Conservation (phyloP, 2,329 filamentous ascomycete genomes). For the Madurella mycetomatis region DNA sequence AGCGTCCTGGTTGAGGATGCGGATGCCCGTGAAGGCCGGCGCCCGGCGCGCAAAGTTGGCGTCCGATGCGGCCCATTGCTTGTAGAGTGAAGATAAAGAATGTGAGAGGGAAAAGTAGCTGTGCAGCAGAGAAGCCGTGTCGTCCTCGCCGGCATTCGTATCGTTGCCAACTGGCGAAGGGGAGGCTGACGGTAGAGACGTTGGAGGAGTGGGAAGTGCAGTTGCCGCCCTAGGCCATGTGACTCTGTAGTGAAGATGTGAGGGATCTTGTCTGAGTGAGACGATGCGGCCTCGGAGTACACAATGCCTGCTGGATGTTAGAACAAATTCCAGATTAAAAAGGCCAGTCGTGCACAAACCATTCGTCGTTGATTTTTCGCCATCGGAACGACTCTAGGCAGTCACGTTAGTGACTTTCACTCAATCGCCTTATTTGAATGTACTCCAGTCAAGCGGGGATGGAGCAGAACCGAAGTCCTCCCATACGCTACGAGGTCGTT, state of each 20-base stretch:
- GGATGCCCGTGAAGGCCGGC: slow-evolving; percentile 80
- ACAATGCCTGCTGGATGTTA: slow-evolving; percentile 57
- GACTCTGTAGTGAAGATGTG: slow-evolving; percentile 73
- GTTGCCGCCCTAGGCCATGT: slow-evolving; percentile 48
- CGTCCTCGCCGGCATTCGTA: slow-evolving; percentile 44
- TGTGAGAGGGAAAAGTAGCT: slow-evolving; percentile 84
- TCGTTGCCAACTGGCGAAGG: slow-evolving; percentile 25
- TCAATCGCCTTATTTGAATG: neutral
- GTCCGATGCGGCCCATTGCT: slow-evolving; percentile 81
- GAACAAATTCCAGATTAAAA: neutral
- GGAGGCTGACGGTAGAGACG: slow-evolving; percentile 9
- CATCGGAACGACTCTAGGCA: slow-evolving; percentile 79
- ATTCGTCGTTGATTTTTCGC: slow-evolving; percentile 80
- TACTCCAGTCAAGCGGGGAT: no score
- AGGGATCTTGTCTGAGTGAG: slow-evolving; percentile 75
- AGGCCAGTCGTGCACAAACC: slow-evolving; percentile 44
- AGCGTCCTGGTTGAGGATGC: slow-evolving; percentile 88
- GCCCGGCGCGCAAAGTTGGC: slow-evolving; percentile 86
- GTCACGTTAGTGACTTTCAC: neutral
- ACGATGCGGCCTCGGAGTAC: slow-evolving; percentile 81
- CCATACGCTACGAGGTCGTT: no score
- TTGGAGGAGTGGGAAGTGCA: slow-evolving; percentile 31
- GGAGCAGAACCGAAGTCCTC: no score
- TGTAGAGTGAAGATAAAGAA: slow-evolving; percentile 72
- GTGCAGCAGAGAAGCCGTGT: slow-evolving; percentile 67